Evolutionary conservation across 2,329 filamentous ascomycete species (phyloP).

Genomic region (Aspergillus sp.): DNA sequence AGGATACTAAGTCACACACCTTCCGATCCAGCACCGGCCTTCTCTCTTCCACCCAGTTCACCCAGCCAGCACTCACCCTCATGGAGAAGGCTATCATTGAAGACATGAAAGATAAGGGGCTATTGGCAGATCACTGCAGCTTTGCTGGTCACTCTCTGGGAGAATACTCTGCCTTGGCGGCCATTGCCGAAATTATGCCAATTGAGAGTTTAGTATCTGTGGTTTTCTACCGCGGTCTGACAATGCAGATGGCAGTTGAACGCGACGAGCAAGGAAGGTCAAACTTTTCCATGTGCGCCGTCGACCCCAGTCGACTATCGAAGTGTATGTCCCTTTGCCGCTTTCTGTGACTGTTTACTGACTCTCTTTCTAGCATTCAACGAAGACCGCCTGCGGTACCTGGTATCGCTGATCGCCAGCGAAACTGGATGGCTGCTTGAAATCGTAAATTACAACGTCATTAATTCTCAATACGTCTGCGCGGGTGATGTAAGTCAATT

Average conservation of each 20-base stretch:
- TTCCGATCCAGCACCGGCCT: slow-evolving; percentile 90
- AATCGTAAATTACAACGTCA: slow-evolving; percentile 88
- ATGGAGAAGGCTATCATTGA: slow-evolving; percentile 99
- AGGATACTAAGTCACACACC: slow-evolving; percentile 87
- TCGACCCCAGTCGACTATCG: slow-evolving; percentile 87
- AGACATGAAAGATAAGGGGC: slow-evolving; percentile 92
- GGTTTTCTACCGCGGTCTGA: slow-evolving; percentile 95
- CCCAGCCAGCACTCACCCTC: slow-evolving; percentile 88
- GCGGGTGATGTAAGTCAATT: slow-evolving; percentile 54
- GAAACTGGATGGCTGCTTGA: slow-evolving; percentile 89
- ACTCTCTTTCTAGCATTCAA: neutral
- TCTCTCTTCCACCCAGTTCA: slow-evolving; percentile 93
- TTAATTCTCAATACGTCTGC: slow-evolving; percentile 66
- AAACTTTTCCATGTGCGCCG: slow-evolving; percentile 97
- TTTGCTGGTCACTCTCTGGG: slow-evolving; percentile 96
- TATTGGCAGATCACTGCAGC: slow-evolving; percentile 87
- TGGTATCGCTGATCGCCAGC: slow-evolving; percentile 67
- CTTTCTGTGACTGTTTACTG: neutral
- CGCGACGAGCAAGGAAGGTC: slow-evolving; percentile 85
- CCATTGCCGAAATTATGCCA: slow-evolving; percentile 92
- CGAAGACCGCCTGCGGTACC: neutral
- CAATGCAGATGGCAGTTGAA: slow-evolving; percentile 98
- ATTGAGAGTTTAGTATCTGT: slow-evolving; percentile 94
- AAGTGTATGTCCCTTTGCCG: slow-evolving; percentile 70
- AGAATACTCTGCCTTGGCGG: slow-evolving; percentile 93